Percentiles rank a stretch among this genome's conserved stretches.
phyloP scores from a whole-genome alignment of 1,139 yeast species.

The Blastobotrys persicus region DNA sequence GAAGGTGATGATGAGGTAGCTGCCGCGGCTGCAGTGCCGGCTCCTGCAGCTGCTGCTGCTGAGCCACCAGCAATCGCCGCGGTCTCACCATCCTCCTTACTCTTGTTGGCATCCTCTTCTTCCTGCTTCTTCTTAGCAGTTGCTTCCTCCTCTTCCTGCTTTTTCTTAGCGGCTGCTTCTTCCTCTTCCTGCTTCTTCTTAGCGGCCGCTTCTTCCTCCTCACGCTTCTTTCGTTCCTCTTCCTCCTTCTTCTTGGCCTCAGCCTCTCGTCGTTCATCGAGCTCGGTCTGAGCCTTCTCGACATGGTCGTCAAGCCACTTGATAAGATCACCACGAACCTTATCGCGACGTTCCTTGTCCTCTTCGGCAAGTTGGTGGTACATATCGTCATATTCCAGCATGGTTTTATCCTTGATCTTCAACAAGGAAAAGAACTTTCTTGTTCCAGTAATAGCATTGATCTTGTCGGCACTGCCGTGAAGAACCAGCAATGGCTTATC shows the following conservation, averaged over 20 bases:
- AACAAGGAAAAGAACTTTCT: constrained; percentile 46
- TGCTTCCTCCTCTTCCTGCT: constrained; percentile 9
- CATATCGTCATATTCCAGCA: constrained; percentile 37
- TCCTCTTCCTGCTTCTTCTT: constrained; percentile 8
- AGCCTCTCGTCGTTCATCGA: constrained; percentile 10
- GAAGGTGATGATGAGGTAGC: neutral
- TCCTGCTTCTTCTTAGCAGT: neutral
- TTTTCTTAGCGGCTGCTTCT: constrained; percentile 11
- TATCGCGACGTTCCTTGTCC: constrained; percentile 39
- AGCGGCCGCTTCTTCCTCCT: constrained; percentile 7
- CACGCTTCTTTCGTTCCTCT: constrained; percentile 13
- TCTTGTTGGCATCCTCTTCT: constrained; percentile 2
- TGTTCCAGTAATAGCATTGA: constrained; percentile 58
- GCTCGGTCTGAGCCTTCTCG: neutral
- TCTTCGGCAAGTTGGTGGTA: constrained; percentile 44
- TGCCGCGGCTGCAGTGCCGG: constrained; percentile 4
- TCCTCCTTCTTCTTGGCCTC: constrained; percentile 12
- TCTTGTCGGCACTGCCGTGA: constrained; percentile 53
- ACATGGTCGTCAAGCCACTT: constrained; percentile 40
- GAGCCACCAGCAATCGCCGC: constrained; percentile 9
- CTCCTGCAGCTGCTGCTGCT: constrained; percentile 11
- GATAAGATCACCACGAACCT: constrained; percentile 40
- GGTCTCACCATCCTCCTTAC: constrained; percentile 9
- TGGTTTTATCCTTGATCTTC: constrained; percentile 36
- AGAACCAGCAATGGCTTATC: constrained; percentile 49